Base-by-base conservation (phyloP, 2,329 filamentous ascomycete genomes). In the Exophiala alcalophila region DNA sequence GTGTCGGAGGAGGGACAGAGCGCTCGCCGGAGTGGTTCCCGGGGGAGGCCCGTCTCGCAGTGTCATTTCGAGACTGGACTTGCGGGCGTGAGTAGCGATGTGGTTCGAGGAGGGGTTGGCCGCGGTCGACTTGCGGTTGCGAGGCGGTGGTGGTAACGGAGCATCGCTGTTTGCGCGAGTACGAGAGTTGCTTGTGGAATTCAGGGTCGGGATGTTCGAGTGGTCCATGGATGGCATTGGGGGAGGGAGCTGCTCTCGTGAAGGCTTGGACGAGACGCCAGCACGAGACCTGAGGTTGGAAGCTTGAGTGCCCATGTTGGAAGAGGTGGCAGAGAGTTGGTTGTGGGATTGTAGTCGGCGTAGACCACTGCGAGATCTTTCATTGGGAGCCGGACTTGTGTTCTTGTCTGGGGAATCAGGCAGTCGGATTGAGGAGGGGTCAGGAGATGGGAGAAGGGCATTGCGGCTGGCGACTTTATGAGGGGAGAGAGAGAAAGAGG, bases 31-130 rank as follows among this genome's bases (percentile, higher is more conserved):
- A 10, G 68, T 57, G 36, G 92, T 81, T 14, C 81, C 84, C 53
- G 81, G 76, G 2, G 80, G 78, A 2, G 89, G 87, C 0, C 89
- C 90, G 50, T 91, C 87, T 54, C 86, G 80, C 32, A 96, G 73
- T 31, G 94, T 74, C 51, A 80, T 73, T 60, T 94, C 87, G 19
- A 96, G 66, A 15, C 72, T 57, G 61, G 72, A 65, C 64, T 74
- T 70, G 16, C 68, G 32, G 14, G 65, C 60, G 47, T 69, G 55
- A 61, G 63, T 55, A 55, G 68, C 53, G 55, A 71, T 61, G 68
- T 73, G 63, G 65, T 66, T 62, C 30, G 61, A 60, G 14, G 64
- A 56, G 23, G 64, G 58, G 50, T 61, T 61, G 42, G 25, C 57
- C 51, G 27, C 52, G 45, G 15, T 53, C 49, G 14, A 49, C 40